Evolutionary conservation across 2,329 filamentous ascomycete species (phyloP).

Genomic region (Aspergillus tubingensis): DNA sequence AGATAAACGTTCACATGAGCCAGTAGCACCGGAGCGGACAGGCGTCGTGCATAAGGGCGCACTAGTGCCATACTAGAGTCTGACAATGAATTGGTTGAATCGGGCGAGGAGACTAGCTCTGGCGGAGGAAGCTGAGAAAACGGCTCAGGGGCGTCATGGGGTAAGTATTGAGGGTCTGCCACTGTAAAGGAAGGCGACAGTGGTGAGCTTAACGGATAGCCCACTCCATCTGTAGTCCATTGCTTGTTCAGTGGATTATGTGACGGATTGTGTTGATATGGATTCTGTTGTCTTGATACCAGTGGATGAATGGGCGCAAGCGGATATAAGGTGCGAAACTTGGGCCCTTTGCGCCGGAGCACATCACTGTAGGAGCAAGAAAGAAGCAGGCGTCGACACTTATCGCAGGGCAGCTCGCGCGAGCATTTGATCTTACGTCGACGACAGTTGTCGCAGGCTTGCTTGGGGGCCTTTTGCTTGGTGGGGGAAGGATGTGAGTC

Average conservation of each 20-base stretch:
- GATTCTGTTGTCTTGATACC: constrained; percentile 23
- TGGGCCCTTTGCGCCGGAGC: constrained; percentile 42
- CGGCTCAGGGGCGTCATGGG: constrained; percentile 29
- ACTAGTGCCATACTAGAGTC: constrained; percentile 27
- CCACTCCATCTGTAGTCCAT: constrained; percentile 19
- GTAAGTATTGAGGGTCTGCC: constrained; percentile 26
- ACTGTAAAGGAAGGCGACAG: constrained; percentile 29
- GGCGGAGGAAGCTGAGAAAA: constrained; percentile 32
- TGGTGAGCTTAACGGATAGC: constrained; percentile 29
- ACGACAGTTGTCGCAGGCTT: constrained; percentile 46
- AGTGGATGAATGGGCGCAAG: constrained; percentile 40
- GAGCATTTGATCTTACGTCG: constrained; percentile 47
- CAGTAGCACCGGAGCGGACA: constrained; percentile 37
- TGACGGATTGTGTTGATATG: constrained; percentile 15
- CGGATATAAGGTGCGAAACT: constrained; percentile 42
- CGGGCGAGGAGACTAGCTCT: constrained; percentile 38
- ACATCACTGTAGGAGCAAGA: constrained; percentile 45
- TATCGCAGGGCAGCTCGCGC: constrained; percentile 45
- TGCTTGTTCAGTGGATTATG: constrained; percentile 23
- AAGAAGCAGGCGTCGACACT: constrained; percentile 39
- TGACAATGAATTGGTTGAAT: constrained; percentile 34
- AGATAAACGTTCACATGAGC: constrained; percentile 45
- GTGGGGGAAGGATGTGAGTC: constrained; percentile 20
- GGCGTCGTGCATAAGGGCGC: constrained; percentile 25
- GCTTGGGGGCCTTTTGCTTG: constrained; percentile 32